Base-by-base conservation (phyloP, 169 alveolate species). In the Cyclospora cayetanensis region DNA sequence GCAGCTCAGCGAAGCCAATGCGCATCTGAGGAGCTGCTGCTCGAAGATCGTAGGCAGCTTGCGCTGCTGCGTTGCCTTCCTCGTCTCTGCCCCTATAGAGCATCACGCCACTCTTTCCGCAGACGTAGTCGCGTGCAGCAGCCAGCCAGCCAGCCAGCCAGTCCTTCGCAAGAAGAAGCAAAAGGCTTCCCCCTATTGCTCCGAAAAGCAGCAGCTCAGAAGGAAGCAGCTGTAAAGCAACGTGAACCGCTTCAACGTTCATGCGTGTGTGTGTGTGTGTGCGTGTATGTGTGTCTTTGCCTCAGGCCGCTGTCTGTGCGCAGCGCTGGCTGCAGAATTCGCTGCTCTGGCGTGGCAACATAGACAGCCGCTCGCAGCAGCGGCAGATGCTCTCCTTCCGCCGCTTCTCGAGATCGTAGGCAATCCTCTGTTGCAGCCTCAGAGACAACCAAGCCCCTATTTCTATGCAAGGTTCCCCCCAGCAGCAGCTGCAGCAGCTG, bases 271-370 rank as follows among this genome's bases (percentile, higher is more conserved):
- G n/a, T n/a, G n/a, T n/a, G n/a, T n/a, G n/a, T n/a, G n/a, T n/a
- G n/a, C n/a, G n/a, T n/a, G n/a, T n/a, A n/a, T n/a, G n/a, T n/a
- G 31, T 34, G 1, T 5, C 0, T 43, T 41, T 42, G 86, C 86
- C 43, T 63, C 86, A 76, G 86, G 39, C 4, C 4, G 68, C 46
- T 76, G 86, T 42, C 86, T 76, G 0, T 76, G 86, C 86, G 53
- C 66, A 63, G 39, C 86, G 27, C 35, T 76, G 2, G 86, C 86
- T 76, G 86, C 86, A 42, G 86, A 76, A 66, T 43, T 76, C 39
- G 86, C 86, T 76, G 86, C 86, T 27, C 43, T 76, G 29, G 86
- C 86, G 1, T 76, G 86, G 86, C 86, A 63, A 39, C 86, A 76
- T 50, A 18, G 84, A 22, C 63, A 72, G 37, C 27, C 15, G 5